phyloP scores from a whole-genome alignment of 2,329 filamentous ascomycete genomes.

The Tricladium varicosporioides region DNA sequence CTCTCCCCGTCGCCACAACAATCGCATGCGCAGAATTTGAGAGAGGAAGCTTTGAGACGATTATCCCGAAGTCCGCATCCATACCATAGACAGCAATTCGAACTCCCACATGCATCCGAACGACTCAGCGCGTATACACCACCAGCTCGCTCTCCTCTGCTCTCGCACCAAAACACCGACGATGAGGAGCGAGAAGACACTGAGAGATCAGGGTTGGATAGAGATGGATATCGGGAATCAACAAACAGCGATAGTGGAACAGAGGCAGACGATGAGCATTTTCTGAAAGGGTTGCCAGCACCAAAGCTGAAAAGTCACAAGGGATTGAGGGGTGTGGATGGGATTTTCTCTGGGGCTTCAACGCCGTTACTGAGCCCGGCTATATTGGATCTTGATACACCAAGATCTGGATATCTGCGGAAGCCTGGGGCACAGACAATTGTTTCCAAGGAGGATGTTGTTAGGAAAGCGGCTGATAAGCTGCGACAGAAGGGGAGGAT shows the following conservation, averaged over 20 bases:
- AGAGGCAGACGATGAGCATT: constrained; percentile 91
- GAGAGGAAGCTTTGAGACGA: constrained; percentile 25
- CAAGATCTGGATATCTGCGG: constrained; percentile 11
- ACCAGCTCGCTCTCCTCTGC: constrained; percentile 24
- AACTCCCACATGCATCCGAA: constrained; percentile 53
- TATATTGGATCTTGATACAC: constrained; percentile 39
- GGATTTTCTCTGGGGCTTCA: constrained; percentile 50
- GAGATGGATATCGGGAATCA: constrained; percentile 31
- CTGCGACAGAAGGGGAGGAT: constrained; percentile 43
- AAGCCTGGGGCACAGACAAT: background rate
- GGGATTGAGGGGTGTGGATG: constrained; percentile 65
- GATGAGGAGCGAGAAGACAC: constrained; percentile 32
- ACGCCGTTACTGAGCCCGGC: constrained; percentile 54
- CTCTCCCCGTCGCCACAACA: constrained; percentile 12
- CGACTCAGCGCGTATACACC: constrained; percentile 27
- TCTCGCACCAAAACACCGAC: constrained; percentile 29
- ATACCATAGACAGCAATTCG: constrained; percentile 58
- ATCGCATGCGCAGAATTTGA: constrained; percentile 23
- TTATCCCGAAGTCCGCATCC: constrained; percentile 61
- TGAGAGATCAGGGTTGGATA: constrained; percentile 16
- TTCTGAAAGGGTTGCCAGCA: constrained; percentile 80
- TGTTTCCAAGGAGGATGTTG: constrained; percentile 16
- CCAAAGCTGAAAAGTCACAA: constrained; percentile 73
- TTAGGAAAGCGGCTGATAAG: constrained; percentile 33
- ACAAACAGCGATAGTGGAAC: constrained; percentile 85